Percentiles rank a stretch among this genome's conserved stretches.
These are phyloP conservation scores for Tuber microsphaerosporum DNA, from an alignment of 495 filamentous ascomycete species.

Conservation along the genomic window DNA sequence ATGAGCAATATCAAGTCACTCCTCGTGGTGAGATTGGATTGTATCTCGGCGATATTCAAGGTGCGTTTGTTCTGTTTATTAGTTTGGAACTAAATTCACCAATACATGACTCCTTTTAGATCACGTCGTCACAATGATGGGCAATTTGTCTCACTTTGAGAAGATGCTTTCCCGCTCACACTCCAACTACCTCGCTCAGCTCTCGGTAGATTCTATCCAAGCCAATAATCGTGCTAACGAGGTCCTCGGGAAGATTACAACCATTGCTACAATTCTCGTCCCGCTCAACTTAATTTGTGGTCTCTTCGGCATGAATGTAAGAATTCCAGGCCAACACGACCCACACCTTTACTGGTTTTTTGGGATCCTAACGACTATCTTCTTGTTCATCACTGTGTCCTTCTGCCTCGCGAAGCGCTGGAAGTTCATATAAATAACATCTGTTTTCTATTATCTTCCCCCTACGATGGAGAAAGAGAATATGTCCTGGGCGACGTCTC, in stretches of 20 bases:
- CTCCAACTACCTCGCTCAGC: slow-evolving; percentile 85
- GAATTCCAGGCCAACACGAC: slow-evolving; percentile 72
- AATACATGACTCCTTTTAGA: slow-evolving; percentile 46
- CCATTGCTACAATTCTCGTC: slow-evolving; percentile 90
- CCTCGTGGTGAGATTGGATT: slow-evolving; percentile 90
- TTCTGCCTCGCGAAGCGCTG: slow-evolving; percentile 74
- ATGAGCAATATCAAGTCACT: slow-evolving; percentile 95
- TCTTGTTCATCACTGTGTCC: slow-evolving; percentile 69
- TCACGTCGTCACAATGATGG: slow-evolving; percentile 97
- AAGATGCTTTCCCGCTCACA: slow-evolving; percentile 88
- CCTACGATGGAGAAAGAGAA: not conserved
- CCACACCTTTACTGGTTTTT: slow-evolving; percentile 54
- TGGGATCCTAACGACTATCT: slow-evolving; percentile 64
- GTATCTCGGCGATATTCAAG: slow-evolving; percentile 91
- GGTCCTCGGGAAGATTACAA: slow-evolving; percentile 88
- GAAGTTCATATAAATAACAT: slow-evolving; percentile 32
- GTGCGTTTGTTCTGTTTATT: slow-evolving; percentile 15
- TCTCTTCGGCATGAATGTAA: slow-evolving; percentile 98
- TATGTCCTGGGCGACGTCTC: not conserved
- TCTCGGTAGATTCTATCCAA: slow-evolving; percentile 48
- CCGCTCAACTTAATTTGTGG: slow-evolving; percentile 98
- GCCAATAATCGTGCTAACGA: slow-evolving; percentile 97
- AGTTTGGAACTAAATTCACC: not conserved
- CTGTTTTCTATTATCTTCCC: not conserved
- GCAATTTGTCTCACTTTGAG: slow-evolving; percentile 90